A percentile compares a stretch with the other conserved stretches of the same genome.
Conservation (phyloP, 805 yeast species). For the Candida nemodendra region DNA sequence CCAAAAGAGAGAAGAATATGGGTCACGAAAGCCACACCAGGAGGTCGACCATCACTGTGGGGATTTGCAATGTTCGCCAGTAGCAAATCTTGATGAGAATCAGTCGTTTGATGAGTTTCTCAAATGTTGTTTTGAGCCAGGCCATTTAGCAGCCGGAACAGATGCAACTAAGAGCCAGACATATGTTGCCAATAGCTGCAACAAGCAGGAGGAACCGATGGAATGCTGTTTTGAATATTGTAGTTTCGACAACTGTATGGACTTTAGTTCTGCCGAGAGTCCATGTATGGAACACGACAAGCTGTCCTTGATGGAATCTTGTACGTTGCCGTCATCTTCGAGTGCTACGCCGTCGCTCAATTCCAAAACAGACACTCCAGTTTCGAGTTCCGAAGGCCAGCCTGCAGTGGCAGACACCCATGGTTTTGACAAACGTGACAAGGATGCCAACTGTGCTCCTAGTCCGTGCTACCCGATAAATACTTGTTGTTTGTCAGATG, state of each 20-base stretch:
- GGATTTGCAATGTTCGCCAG: conserved; percentile 7
- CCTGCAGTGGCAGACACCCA: neutral
- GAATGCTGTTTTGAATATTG: conserved; percentile 29
- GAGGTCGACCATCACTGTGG: conserved; percentile 11
- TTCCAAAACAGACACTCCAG: conserved; percentile 1
- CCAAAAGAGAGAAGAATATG: too few relatives aligned
- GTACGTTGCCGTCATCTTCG: neutral
- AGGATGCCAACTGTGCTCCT: neutral
- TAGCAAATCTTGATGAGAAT: conserved; percentile 4
- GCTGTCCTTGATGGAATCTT: neutral
- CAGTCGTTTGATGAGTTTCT: conserved; percentile 21
- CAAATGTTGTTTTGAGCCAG: conserved; percentile 25
- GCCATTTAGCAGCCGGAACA: too few relatives aligned
- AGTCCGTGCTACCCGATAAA: neutral
- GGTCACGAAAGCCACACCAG: too few relatives aligned
- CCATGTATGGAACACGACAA: neutral
- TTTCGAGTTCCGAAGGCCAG: neutral
- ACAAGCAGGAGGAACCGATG: conserved; percentile 4
- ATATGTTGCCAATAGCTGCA: conserved; percentile 1
- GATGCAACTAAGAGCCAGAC: too few relatives aligned
- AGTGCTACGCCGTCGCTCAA: conserved; percentile 1
- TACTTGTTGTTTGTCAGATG: neutral
- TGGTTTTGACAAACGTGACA: neutral
- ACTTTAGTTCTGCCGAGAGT: neutral
- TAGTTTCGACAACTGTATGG: conserved; percentile 21